Conservation (phyloP, 1,284 basidiomycete genomes). For the Naganishia sp. region DNA sequence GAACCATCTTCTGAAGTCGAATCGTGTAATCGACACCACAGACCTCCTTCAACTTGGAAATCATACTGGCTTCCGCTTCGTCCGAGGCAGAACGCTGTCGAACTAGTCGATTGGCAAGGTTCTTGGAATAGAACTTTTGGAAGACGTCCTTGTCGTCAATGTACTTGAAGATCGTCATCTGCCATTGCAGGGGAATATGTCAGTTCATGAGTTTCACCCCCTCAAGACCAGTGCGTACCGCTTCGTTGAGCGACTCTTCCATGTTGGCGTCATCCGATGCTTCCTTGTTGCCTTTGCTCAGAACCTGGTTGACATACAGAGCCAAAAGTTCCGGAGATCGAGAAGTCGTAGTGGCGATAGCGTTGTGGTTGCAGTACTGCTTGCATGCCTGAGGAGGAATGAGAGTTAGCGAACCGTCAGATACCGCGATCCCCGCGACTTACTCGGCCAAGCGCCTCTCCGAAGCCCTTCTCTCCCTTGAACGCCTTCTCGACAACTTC, state of each 20-base stretch:
- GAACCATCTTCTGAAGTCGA: slow-evolving; percentile 98
- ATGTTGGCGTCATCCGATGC: slow-evolving; percentile 87
- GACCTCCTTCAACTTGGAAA: slow-evolving; percentile 95
- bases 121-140: slow-evolving; percentile 98
- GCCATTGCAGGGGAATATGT: slow-evolving; percentile 9
- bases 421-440: slow-evolving; percentile 10
- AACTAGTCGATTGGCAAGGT: slow-evolving; percentile 92
- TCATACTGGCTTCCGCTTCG: slow-evolving; percentile 97
- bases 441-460: slow-evolving; percentile 76
- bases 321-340: slow-evolving; percentile 94
- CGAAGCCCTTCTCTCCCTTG: slow-evolving; percentile 91
- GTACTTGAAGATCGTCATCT: slow-evolving; percentile 99
- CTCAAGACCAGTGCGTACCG: slow-evolving; percentile 61
- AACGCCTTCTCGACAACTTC: slow-evolving; percentile 89
- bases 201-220: background rate
- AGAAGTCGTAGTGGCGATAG: slow-evolving; percentile 81
- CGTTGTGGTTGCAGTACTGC: slow-evolving; percentile 94
- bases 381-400: slow-evolving; percentile 74
- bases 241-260: slow-evolving; percentile 85
- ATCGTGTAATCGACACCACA: slow-evolving; percentile 99
- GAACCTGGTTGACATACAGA: slow-evolving; percentile 85
- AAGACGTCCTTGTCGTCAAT: slow-evolving; percentile 99
- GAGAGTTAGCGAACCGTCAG: background rate
- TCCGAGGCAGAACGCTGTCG: slow-evolving; percentile 91
- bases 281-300: slow-evolving; percentile 92